Percentiles rank a stretch among this genome's conserved stretches.
Evolutionary conservation across 768 basidiomycete species (phyloP).

Genomic region (Phlebiopsis flavidoalba): DNA sequence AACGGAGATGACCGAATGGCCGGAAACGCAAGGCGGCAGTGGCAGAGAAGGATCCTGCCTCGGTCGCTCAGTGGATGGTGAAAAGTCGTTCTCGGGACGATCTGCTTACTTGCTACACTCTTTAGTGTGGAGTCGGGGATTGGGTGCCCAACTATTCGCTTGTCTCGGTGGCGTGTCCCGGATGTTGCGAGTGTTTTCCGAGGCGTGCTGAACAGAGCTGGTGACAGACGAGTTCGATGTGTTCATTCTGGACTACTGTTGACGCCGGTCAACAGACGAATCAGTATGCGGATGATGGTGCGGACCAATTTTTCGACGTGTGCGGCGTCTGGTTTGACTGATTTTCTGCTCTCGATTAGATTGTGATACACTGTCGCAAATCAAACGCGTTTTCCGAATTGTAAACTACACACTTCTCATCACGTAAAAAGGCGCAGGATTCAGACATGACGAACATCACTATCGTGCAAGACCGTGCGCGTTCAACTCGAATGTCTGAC

Average conservation of each 20-base stretch:
- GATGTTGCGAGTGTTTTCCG: background rate
- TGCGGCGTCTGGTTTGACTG: background rate
- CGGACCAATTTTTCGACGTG: conserved; percentile 17
- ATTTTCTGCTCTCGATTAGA: conserved; percentile 36
- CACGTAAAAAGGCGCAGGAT: conserved; percentile 95
- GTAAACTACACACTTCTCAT: conserved; percentile 94
- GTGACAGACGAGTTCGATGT: conserved; percentile 91
- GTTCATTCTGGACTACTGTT: conserved; percentile 96
- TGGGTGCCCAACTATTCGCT: conserved; percentile 85
- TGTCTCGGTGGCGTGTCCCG: conserved; percentile 64
- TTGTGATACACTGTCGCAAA: conserved; percentile 92
- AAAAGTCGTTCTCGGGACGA: conserved; percentile 97
- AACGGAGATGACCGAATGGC: conserved; percentile 80
- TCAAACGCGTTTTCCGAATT: conserved; percentile 75
- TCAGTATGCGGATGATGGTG: conserved; percentile 96
- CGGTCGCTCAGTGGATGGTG: conserved; percentile 86
- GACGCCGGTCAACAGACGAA: conserved; percentile 84
- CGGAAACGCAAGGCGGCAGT: conserved; percentile 43
- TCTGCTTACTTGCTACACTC: conserved; percentile 89
- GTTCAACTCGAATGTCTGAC: conserved; percentile 76
- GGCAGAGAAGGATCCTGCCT: conserved; percentile 82
- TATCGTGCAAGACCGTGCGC: conserved; percentile 61
- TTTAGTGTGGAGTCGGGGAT: conserved; percentile 95
- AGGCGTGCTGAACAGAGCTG: conserved; percentile 4
- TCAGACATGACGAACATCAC: conserved; percentile 75